These are phyloP conservation scores for Protomyces gravidus DNA, from an alignment of 1,139 yeast genomes.

Conservation along the genomic window DNA sequence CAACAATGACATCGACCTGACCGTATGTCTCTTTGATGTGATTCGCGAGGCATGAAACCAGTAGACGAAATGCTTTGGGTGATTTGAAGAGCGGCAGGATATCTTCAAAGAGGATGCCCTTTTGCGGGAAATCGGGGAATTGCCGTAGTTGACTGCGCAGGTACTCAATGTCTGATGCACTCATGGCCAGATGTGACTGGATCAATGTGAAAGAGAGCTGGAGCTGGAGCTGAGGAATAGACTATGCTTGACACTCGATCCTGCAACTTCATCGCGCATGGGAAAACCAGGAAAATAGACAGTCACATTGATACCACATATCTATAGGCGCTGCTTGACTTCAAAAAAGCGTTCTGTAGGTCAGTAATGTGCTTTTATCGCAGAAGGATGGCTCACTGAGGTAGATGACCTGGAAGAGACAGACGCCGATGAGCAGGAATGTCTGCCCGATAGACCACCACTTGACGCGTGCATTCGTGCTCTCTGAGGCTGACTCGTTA, in stretches of 20 bases:
- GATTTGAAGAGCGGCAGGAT: conserved; percentile 84
- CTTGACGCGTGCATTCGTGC: conserved; percentile 92
- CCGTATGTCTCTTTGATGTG: conserved; percentile 43
- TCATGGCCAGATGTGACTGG: no score
- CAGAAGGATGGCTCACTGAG: conserved; percentile 7
- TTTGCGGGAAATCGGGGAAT: conserved; percentile 87
- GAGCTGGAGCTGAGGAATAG: no score
- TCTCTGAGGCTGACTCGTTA: conserved; percentile 46
- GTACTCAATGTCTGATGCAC: conserved; percentile 11
- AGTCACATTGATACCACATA: neutral
- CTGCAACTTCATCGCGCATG: no score
- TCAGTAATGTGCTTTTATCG: neutral
- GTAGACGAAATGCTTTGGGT: conserved; percentile 73
- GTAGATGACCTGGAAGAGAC: conserved; percentile 69
- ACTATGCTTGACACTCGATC: no score
- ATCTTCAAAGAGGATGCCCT: conserved; percentile 93
- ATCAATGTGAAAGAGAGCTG: no score
- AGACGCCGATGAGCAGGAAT: conserved; percentile 75
- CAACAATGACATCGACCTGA: conserved; percentile 83
- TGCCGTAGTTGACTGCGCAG: conserved; percentile 24
- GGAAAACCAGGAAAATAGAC: no score
- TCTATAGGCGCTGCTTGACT: conserved; percentile 51
- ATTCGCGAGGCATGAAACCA: conserved; percentile 70
- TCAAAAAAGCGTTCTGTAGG: conserved; percentile 74
- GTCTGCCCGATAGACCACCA: conserved; percentile 97